These are phyloP conservation scores for Suhomyces kilbournensis DNA, from an alignment of 805 yeast genomes.

Conservation along the genomic window DNA sequence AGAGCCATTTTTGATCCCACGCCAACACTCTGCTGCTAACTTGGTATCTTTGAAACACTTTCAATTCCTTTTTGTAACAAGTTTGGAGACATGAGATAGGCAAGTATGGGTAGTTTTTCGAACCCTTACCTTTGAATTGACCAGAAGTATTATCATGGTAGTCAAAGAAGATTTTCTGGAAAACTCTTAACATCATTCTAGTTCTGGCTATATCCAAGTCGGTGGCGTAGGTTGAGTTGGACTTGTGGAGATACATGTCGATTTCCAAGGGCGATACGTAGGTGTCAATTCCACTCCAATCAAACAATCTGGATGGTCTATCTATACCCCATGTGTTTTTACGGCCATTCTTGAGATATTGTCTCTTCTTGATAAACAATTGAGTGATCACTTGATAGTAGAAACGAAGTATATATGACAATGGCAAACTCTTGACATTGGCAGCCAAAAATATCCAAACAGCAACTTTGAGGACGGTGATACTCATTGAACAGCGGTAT, in stretches of 20 bases:
- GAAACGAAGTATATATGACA: constrained; percentile 64
- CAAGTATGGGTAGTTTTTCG: constrained; percentile 51
- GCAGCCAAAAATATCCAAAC: constrained; percentile 26
- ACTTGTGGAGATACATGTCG: constrained; percentile 84
- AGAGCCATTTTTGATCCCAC: constrained; percentile 89
- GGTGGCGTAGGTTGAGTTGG: constrained; percentile 77
- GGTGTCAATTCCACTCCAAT: constrained; percentile 42
- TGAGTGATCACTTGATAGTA: constrained; percentile 41
- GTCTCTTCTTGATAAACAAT: constrained; percentile 36
- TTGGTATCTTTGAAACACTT: constrained; percentile 57
- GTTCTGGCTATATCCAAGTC: constrained; percentile 82
- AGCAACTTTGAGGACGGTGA: neutral
- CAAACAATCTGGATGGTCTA: constrained; percentile 34
- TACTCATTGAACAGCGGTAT: neutral
- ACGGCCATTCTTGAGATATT: constrained; percentile 17
- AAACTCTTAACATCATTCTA: constrained; percentile 52
- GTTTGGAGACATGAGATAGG: constrained; percentile 77
- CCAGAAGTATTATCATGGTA: constrained; percentile 38
- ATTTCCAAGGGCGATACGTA: constrained; percentile 76
- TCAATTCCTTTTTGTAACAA: constrained; percentile 69
- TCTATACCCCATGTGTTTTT: constrained; percentile 34
- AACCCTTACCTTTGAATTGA: constrained; percentile 25
- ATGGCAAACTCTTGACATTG: constrained; percentile 64
- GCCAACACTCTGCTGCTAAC: constrained; percentile 62
- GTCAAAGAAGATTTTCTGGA: constrained; percentile 54